These are phyloP conservation scores for Vitellaria paradoxa DNA, from an alignment of 179 eudicot species.

Conservation along the genomic window DNA sequence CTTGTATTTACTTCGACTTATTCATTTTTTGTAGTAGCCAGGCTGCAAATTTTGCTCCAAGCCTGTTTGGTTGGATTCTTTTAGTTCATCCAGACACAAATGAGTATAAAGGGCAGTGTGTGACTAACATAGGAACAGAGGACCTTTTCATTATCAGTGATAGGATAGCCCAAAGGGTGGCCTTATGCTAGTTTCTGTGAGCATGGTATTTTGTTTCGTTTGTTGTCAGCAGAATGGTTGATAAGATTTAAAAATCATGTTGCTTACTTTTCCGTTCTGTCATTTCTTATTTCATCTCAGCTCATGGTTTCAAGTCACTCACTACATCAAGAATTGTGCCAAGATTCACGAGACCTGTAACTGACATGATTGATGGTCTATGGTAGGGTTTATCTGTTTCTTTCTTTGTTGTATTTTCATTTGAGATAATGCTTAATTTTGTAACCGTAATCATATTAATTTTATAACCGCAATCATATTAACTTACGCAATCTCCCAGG, in stretches of 20 bases:
- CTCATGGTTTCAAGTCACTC: slow-evolving; percentile 98
- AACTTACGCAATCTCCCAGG: slow-evolving; percentile 49
- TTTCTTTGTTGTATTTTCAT: slow-evolving; percentile 5
- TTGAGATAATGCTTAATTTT: not conserved
- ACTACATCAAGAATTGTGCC: slow-evolving; percentile 83
- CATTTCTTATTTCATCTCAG: slow-evolving; percentile 33
- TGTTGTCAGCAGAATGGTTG: not conserved
- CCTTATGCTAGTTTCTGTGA: not conserved
- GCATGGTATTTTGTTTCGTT: not conserved
- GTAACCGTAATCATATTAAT: not conserved
- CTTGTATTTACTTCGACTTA: not conserved
- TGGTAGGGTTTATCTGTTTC: slow-evolving; percentile 45
- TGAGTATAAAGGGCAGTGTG: not conserved
- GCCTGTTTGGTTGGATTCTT: not conserved
- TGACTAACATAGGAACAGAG: not conserved
- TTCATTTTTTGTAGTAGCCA: not conserved
- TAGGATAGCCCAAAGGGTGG: slow-evolving; percentile 2
- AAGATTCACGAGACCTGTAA: slow-evolving; percentile 83
- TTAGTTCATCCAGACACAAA: not conserved
- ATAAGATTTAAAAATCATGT: not conserved
- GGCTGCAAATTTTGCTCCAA: not conserved
- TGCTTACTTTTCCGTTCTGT: slow-evolving; percentile 10
- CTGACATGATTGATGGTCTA: slow-evolving; percentile 89
- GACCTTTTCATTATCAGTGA: not conserved
- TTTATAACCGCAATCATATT: slow-evolving; percentile 13